These are phyloP conservation scores for cucumber (Cucumis sativus) DNA, from an alignment of 306 rosid species.

Conservation along the genomic window Cucumber_9930_V3 NC_026659.2:14334501-14335000, in stretches of 20 bases:
- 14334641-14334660: background rate
- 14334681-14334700: background rate
- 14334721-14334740: background rate
- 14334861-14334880: background rate
- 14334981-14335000: slow-evolving; percentile 22
- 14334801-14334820: background rate
- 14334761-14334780: background rate
- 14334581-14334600: background rate
- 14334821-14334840: background rate
- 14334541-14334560: background rate
- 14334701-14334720: background rate
- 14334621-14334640: background rate
- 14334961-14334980: slow-evolving; percentile 41
- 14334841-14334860: background rate
- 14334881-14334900: background rate
- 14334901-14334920: background rate
- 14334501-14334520: background rate
- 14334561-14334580: background rate
- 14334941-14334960: slow-evolving; percentile 21
- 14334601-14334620: background rate
- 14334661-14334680: background rate
- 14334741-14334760: background rate
- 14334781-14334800: background rate
- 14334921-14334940: slow-evolving; percentile 14
- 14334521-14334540: background rate